These are phyloP conservation scores for Nothophaeocryptopus gaeumannii DNA, from an alignment of 2,329 filamentous ascomycete species.

Conservation along the genomic window DNA sequence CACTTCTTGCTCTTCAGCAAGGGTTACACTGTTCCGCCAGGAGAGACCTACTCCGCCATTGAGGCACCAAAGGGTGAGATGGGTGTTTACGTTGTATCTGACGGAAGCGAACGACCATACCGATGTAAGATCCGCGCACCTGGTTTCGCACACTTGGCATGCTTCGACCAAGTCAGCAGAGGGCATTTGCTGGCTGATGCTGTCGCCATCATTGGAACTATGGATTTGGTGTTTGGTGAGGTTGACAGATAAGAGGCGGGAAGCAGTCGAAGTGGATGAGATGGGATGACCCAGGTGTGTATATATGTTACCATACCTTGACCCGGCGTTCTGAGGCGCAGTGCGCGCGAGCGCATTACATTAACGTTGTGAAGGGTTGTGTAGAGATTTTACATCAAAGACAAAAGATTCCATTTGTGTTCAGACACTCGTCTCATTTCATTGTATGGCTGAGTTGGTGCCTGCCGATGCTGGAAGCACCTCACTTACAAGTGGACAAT, in stretches of 20 bases:
- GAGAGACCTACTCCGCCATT: conserved; percentile 96
- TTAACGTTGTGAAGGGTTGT: conserved; percentile 2
- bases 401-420: conserved; percentile 3
- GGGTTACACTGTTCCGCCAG: conserved; percentile 93
- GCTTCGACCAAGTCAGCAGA: conserved; percentile 89
- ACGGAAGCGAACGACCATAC: conserved; percentile 94
- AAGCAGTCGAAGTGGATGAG: background rate
- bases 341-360: conserved; percentile 6
- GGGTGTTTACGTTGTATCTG: conserved; percentile 94
- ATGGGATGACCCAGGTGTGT: conserved; percentile 7
- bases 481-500: too few relatives aligned
- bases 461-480: too few relatives aligned
- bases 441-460: too few relatives aligned
- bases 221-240: conserved; percentile 69
- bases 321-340: conserved; percentile 12
- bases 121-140: conserved; percentile 96
- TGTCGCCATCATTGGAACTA: conserved; percentile 79
- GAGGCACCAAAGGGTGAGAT: conserved; percentile 99
- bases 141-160: conserved; percentile 89
- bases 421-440: background rate
- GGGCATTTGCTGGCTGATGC: conserved; percentile 94
- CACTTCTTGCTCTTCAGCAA: conserved; percentile 99
- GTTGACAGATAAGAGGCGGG: conserved; percentile 9
- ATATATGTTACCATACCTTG: conserved; percentile 9
- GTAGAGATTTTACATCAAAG: background rate